Percentiles rank a stretch among this genome's conserved stretches.
These are phyloP conservation scores for Saturnispora galanensis DNA, from an alignment of 805 yeast species.

Conservation along the genomic window DNA sequence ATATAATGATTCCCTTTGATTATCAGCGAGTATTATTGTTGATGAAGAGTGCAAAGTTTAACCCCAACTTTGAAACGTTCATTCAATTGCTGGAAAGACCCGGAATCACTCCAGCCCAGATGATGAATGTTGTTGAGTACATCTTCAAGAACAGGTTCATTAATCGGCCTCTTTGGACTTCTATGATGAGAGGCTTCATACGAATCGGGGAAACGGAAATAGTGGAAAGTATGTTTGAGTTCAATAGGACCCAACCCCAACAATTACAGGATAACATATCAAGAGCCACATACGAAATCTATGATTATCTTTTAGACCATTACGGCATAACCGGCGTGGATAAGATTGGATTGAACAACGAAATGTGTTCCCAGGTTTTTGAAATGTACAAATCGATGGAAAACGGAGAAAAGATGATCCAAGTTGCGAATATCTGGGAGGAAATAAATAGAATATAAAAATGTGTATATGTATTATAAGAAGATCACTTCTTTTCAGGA, in stretches of 20 bases:
- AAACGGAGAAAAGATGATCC: slow-evolving; percentile 4
- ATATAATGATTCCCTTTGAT: slow-evolving; percentile 1
- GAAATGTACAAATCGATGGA: not conserved
- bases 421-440: slow-evolving; percentile 7
- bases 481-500: slow-evolving; percentile 22
- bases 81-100: not conserved
- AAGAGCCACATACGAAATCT: slow-evolving; percentile 2
- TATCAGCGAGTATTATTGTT: not conserved
- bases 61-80: slow-evolving; percentile 3
- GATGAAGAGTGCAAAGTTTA: not conserved
- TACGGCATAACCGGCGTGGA: slow-evolving; percentile 1
- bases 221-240: slow-evolving; percentile 5
- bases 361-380: slow-evolving; percentile 4
- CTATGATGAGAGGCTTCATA: slow-evolving; percentile 1
- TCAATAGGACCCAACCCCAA: not conserved
- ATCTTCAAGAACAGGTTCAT: not conserved
- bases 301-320: not conserved
- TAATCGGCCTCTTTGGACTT: not conserved
- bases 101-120: not conserved
- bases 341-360: slow-evolving; percentile 1
- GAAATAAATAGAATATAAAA: slow-evolving; percentile 5
- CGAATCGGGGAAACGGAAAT: not conserved
- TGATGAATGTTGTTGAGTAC: slow-evolving; percentile 1
- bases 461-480: slow-evolving; percentile 15
- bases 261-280: not conserved